These are phyloP conservation scores for Rhizopus sp. DNA, from an alignment of 371 early-diverging fungal genomes.

Conservation along the genomic window DNA sequence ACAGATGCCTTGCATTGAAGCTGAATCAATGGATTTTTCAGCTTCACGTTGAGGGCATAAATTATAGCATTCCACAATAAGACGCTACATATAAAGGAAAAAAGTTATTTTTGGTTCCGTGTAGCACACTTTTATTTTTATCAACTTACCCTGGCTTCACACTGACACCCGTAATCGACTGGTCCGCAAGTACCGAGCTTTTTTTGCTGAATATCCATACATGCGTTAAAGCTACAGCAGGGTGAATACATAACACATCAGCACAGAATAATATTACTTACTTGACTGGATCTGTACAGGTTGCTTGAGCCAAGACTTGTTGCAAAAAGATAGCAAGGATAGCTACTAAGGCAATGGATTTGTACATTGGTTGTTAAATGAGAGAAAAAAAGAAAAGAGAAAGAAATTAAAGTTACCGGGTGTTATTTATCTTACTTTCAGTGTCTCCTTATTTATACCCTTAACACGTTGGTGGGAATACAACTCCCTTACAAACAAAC, in stretches of 20 bases:
- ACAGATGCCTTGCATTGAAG: conserved; percentile 29
- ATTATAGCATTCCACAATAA: conserved; percentile 35
- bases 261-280: conserved; percentile 9
- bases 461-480: background rate
- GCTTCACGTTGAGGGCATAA: conserved; percentile 31
- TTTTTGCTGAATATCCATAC: conserved; percentile 26
- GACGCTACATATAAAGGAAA: conserved; percentile 12
- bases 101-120: background rate
- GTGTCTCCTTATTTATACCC: conserved; percentile 1
- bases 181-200: conserved; percentile 23
- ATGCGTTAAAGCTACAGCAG: conserved; percentile 29
- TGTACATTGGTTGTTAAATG: background rate
- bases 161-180: conserved; percentile 32
- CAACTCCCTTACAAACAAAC: background rate
- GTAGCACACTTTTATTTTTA: background rate
- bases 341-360: background rate
- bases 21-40: conserved; percentile 26
- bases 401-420: background rate
- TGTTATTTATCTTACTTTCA: background rate
- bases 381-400: conserved; percentile 1
- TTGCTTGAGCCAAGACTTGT: conserved; percentile 1
- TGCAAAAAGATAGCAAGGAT: background rate
- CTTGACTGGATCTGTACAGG: conserved; percentile 39
- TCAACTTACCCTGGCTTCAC: conserved; percentile 27
- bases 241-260: background rate